Base-by-base conservation (phyloP, 202 grass and related monocot species). In the Musa balbisiana region DNA sequence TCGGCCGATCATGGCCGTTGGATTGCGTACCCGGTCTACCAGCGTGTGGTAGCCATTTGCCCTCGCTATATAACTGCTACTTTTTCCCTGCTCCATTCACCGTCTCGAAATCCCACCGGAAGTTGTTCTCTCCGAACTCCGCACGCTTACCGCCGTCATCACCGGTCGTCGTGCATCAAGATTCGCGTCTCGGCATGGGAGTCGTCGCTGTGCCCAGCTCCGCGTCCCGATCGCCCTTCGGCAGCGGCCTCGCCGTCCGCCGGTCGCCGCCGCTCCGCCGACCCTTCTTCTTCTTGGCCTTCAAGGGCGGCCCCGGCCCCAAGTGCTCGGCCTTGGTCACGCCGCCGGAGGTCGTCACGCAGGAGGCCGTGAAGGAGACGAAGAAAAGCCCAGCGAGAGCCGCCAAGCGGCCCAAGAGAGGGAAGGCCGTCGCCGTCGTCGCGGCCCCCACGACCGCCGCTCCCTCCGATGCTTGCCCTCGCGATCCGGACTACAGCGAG, bases 401-500 rank as follows among this genome's bases (percentile, higher is more conserved):
- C 9, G 53, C 75, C 1, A 85, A 77, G 73, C 80, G 63, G 50
- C 27, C 67, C 11, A 63, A 73, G 69, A 49, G 77, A 52, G 26
- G 49, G 43, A 63, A 75, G 62, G 49, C 59, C 27, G 26, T 63
- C 26, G 29, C 64, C n/a, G 17, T 60, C 59, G 52, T 67, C 50
- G 51, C 58, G 10, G 68, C 62, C 13, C 63, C 55, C 69, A 27
- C 69, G 14, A 49, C 53, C 0, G 49, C 55, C 3, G 25, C 64
- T 81, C 56, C 78, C 20, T 51, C 73, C 54, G 72, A 86, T 9
- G 29, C 19, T 65, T 69, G 63, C 56, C 55, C 5, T 64, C 43
- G 12, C 52, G 51, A 19, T 78, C 87, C 87, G 79, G 87, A 93
- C 23, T 97, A 89, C 76, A 83, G 84, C 80, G 86, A 93, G 83